These are phyloP conservation scores for Aspergillus quadrilineatus DNA, from an alignment of 2,329 filamentous ascomycete species.

Conservation along the genomic window DNA sequence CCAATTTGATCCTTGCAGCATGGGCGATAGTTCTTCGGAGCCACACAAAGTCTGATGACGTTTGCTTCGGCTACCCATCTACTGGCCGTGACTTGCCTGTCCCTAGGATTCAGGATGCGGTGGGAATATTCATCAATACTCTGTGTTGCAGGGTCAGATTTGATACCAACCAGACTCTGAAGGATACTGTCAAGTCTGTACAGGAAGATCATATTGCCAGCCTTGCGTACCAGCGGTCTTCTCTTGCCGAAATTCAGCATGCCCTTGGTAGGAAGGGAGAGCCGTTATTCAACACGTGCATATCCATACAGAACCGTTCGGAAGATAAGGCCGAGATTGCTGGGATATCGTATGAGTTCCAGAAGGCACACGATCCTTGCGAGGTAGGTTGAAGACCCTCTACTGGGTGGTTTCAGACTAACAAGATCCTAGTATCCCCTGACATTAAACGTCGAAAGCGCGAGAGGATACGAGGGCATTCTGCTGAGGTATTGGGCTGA, in stretches of 20 bases:
- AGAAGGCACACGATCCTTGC: slow-evolving; percentile 38
- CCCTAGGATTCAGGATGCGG: slow-evolving; percentile 46
- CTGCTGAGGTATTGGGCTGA: slow-evolving; percentile 43
- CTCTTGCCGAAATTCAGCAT: slow-evolving; percentile 50
- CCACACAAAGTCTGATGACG: slow-evolving; percentile 36
- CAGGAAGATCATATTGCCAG: slow-evolving; percentile 49
- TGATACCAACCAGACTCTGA: slow-evolving; percentile 34
- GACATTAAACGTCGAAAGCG: slow-evolving; percentile 42
- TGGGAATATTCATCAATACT: slow-evolving; percentile 57
- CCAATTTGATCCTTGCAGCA: slow-evolving; percentile 38
- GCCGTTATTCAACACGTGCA: slow-evolving; percentile 43
- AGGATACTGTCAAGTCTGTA: slow-evolving; percentile 43
- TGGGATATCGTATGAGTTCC: slow-evolving; percentile 31
- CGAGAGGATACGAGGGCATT: slow-evolving; percentile 36
- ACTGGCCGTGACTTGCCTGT: slow-evolving; percentile 48
- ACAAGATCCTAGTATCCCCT: slow-evolving; percentile 35
- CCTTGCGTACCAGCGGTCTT: slow-evolving; percentile 52
- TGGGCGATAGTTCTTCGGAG: slow-evolving; percentile 41
- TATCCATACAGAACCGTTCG: slow-evolving; percentile 42
- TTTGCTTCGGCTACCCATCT: slow-evolving; percentile 44
- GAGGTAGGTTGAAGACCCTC: slow-evolving; percentile 28
- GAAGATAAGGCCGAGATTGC: slow-evolving; percentile 25
- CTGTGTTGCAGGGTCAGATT: slow-evolving; percentile 51
- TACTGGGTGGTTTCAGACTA: slow-evolving; percentile 1
- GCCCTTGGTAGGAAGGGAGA: slow-evolving; percentile 37